Evolutionary conservation across 2,329 filamentous ascomycete species (phyloP), one percentile per base, ranked within the genome.

Genomic region (Malbranchea cinnamomea): DNA sequence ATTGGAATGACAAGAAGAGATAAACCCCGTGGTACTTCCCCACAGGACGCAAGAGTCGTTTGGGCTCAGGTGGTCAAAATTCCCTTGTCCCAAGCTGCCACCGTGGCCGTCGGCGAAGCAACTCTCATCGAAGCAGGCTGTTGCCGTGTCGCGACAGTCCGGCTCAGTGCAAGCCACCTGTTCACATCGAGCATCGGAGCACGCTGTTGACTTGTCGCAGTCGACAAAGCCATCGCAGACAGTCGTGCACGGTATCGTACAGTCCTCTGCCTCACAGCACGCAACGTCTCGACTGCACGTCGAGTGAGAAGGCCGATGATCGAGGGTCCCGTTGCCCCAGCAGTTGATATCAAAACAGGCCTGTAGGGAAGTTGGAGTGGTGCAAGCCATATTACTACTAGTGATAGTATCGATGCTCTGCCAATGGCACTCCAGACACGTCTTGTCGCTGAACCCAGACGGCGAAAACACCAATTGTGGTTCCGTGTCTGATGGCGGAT

Each of bases 401-500:
- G n/a, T n/a, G n/a, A n/a, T n/a, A n/a, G n/a, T n/a, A n/a, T 53
- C 46, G 22, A 56, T 52, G 3, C 45, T 41, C 27, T 57, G 50
- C 54, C 54, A 58, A 25, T 53, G 52, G 35, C 54, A 59, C 41
- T 56, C 53, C 14, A 58, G 47, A 37, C 55, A 58, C 37, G 51
- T 55, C 31, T 52, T 46, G 28, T 47, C 44, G 24, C 40, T 38
- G 31, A 23, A 9, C 8, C 33, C 31, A 12, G 23, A 27, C 14
- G 32, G 33, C 13, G 24, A 28, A 9, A 32, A 31, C 38, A 41
- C 37, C 17, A 22, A 32, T 26, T 4, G 18, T 16, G 5, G 4
- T 10, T n/a, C n/a, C n/a, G n/a, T n/a, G n/a, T n/a, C n/a, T n/a
- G n/a, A n/a, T n/a, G n/a, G n/a, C n/a, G n/a, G n/a, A n/a, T n/a